Evolutionary conservation across 1,139 yeast species (phyloP).

Genomic region (Nakaseomyces delphensis): DNA sequence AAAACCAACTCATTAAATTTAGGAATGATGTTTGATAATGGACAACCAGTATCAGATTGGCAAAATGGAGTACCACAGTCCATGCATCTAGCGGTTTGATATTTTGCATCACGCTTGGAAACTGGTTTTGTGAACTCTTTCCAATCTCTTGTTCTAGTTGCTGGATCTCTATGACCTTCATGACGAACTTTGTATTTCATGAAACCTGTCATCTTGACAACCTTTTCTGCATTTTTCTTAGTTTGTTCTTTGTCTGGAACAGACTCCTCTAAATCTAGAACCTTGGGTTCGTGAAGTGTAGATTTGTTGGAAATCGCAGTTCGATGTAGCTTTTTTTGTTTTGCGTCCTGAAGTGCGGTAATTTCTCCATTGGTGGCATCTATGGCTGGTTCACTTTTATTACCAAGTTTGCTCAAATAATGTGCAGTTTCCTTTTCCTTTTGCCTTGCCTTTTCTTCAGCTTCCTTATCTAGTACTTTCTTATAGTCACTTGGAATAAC

Average conservation of each 20-base stretch:
- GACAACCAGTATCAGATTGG: slow-evolving; percentile 97
- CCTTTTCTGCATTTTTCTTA: slow-evolving; percentile 48
- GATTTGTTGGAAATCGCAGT: slow-evolving; percentile 36
- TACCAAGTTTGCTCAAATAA: slow-evolving; percentile 43
- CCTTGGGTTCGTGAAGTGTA: slow-evolving; percentile 63
- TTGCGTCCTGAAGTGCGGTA: slow-evolving; percentile 35
- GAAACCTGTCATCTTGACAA: slow-evolving; percentile 74
- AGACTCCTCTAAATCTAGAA: slow-evolving; percentile 84
- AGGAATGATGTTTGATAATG: slow-evolving; percentile 93
- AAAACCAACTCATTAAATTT: slow-evolving; percentile 96
- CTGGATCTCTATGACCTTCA: slow-evolving; percentile 76
- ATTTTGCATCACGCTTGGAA: slow-evolving; percentile 74
- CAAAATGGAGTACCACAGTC: slow-evolving; percentile 99
- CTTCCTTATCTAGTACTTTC: slow-evolving; percentile 76
- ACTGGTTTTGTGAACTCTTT: slow-evolving; percentile 77
- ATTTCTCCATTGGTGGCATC: slow-evolving; percentile 86
- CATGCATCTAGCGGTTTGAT: slow-evolving; percentile 98
- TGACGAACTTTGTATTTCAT: slow-evolving; percentile 86
- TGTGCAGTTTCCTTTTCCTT: slow-evolving; percentile 48
- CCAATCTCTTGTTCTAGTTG: slow-evolving; percentile 82
- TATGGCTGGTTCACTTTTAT: slow-evolving; percentile 66
- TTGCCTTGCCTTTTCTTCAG: slow-evolving; percentile 43
- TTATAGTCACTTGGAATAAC: slow-evolving; percentile 90
- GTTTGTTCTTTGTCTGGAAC: slow-evolving; percentile 60
- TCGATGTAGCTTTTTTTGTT: slow-evolving; percentile 37